phyloP scores from a whole-genome alignment of 1,284 basidiomycete species.

The Laetiporus sulphureus region DNA sequence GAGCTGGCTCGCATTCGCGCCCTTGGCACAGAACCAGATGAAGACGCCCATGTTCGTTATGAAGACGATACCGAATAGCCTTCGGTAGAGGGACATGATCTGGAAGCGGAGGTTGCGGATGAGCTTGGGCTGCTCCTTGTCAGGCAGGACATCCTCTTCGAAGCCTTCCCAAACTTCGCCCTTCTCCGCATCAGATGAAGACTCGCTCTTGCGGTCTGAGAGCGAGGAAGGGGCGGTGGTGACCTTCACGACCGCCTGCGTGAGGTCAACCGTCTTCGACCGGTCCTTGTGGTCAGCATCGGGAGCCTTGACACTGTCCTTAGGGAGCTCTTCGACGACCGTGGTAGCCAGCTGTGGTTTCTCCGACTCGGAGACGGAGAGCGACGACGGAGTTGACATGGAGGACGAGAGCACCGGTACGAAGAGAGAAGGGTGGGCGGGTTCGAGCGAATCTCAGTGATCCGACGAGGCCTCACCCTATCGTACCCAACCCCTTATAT shows the following conservation, averaged over 20 bases:
- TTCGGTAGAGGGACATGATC: conserved; percentile 46
- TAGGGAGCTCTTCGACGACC: too few relatives aligned
- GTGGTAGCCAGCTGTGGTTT: too few relatives aligned
- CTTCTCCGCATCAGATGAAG: conserved; percentile 21
- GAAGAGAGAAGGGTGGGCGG: too few relatives aligned
- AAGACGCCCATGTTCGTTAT: conserved; percentile 45
- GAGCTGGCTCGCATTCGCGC: conserved; percentile 35
- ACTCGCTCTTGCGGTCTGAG: conserved; percentile 12
- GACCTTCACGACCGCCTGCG: conserved; percentile 4
- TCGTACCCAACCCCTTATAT: too few relatives aligned
- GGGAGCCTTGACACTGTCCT: too few relatives aligned
- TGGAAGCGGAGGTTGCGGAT: conserved; percentile 46
- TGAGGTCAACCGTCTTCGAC: conserved; percentile 6
- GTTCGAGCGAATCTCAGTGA: too few relatives aligned
- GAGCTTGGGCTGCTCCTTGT: conserved; percentile 37
- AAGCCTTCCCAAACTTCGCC: conserved; percentile 41
- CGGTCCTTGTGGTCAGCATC: conserved; percentile 5
- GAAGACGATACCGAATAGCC: conserved; percentile 51
- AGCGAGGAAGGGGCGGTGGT: conserved; percentile 12
- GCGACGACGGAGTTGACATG: too few relatives aligned
- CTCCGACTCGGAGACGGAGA: too few relatives aligned
- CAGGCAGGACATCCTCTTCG: conserved; percentile 40
- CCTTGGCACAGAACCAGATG: conserved; percentile 33
- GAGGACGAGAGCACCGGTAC: too few relatives aligned
- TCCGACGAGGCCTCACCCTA: too few relatives aligned